Evolutionary conservation across 108 stramenopile genomes (phyloP).

Genomic region (Licmophora abbreviata): DNA sequence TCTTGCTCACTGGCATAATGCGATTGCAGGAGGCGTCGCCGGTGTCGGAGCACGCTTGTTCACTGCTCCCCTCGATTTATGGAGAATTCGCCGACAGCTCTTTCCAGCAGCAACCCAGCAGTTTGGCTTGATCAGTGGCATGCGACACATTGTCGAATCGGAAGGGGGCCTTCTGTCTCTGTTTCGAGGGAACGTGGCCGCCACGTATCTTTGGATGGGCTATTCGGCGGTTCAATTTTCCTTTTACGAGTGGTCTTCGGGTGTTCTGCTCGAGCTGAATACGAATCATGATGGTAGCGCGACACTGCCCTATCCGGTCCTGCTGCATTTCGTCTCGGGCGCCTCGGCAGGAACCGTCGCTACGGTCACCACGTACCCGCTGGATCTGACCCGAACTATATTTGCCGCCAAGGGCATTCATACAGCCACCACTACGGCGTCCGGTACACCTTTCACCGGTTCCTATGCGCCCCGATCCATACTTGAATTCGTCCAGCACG

Average conservation of each 20-base stretch:
- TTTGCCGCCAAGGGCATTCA: slow-evolving; percentile 75
- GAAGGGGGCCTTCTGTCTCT: slow-evolving; percentile 76
- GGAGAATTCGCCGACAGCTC: slow-evolving; percentile 85
- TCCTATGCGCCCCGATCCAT: slow-evolving; percentile 47
- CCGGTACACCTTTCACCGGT: slow-evolving; percentile 9
- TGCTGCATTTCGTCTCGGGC: slow-evolving; percentile 63
- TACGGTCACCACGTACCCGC: slow-evolving; percentile 87
- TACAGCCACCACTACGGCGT: slow-evolving; percentile 16
- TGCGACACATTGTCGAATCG: slow-evolving; percentile 18
- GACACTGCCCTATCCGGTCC: slow-evolving; percentile 1
- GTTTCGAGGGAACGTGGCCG: slow-evolving; percentile 89
- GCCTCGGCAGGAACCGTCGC: slow-evolving; percentile 73
- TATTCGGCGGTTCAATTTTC: slow-evolving; percentile 88
- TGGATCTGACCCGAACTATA: slow-evolving; percentile 85
- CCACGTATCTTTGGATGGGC: slow-evolving; percentile 86
- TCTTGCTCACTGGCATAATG: slow-evolving; percentile 25
- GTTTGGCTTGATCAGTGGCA: background rate
- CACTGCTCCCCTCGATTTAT: slow-evolving; percentile 88
- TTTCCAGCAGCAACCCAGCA: slow-evolving; percentile 19
- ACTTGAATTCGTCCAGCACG: slow-evolving; percentile 42
- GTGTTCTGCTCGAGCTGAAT: background rate
- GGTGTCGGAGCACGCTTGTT: slow-evolving; percentile 50
- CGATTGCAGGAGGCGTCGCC: slow-evolving; percentile 43
- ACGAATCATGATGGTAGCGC: background rate
- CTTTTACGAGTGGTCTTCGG: slow-evolving; percentile 42